Conservation (phyloP, 306 rosid species). For the Ormosia semicastrata region DNA sequence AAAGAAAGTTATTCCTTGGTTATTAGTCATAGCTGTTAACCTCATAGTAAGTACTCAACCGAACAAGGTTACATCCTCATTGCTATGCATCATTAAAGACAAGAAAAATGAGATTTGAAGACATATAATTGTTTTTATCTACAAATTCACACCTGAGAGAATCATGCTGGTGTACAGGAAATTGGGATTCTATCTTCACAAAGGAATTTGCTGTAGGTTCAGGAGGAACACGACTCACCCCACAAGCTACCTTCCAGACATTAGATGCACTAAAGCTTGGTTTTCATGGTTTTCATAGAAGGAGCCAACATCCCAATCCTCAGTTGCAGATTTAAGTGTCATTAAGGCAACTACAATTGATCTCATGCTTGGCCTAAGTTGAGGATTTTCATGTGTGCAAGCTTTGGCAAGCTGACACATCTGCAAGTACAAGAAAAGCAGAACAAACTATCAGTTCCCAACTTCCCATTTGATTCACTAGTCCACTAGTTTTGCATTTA, state of each 20-base stretch:
- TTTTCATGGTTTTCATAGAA: slow-evolving; percentile 59
- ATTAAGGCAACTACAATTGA: slow-evolving; percentile 69
- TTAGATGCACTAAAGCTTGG: slow-evolving; percentile 46
- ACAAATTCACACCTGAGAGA: slow-evolving; percentile 24
- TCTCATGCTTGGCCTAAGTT: slow-evolving; percentile 86
- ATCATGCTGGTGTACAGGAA: background rate
- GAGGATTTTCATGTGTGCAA: slow-evolving; percentile 75
- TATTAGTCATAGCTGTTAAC: background rate
- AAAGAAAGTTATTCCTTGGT: too few species aligned
- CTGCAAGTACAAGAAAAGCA: slow-evolving; percentile 30
- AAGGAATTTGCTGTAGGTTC: slow-evolving; percentile 4
- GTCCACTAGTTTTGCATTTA: background rate
- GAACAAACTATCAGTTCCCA: background rate
- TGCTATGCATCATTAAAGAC: background rate
- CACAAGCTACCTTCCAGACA: slow-evolving; percentile 50
- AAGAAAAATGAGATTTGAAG: background rate
- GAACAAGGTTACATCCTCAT: background rate
- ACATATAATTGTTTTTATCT: slow-evolving; percentile 1
- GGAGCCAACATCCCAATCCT: slow-evolving; percentile 75
- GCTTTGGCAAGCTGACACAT: slow-evolving; percentile 69
- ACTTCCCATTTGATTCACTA: background rate
- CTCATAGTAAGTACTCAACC: background rate
- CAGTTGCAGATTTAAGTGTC: slow-evolving; percentile 64
- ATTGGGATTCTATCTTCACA: background rate
- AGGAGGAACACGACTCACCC: background rate